Evolutionary conservation across 495 filamentous ascomycete species (phyloP).

Genomic region (Xylaria longipes): DNA sequence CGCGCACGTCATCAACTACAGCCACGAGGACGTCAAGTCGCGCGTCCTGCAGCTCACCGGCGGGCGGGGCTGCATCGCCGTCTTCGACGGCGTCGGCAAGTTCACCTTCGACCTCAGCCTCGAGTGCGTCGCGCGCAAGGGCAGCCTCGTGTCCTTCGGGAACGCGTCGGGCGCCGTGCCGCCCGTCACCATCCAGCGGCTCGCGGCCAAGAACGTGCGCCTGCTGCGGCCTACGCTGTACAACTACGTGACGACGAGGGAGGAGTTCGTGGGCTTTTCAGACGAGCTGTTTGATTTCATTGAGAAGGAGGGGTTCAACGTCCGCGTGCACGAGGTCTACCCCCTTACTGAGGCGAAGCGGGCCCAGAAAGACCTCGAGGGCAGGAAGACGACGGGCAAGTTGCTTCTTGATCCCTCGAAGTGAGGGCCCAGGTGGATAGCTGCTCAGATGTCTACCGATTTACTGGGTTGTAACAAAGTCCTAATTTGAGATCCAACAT

Average conservation of each 20-base stretch:
- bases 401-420: conserved; percentile 57
- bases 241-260: conserved; percentile 74
- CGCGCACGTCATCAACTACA: conserved; percentile 75
- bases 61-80: conserved; percentile 73
- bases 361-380: conserved; percentile 84
- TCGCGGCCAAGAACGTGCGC: conserved; percentile 82
- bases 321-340: conserved; percentile 81
- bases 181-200: conserved; percentile 69
- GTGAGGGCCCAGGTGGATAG: background rate
- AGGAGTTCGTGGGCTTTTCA: conserved; percentile 75
- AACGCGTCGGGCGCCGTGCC: conserved; percentile 83
- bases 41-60: conserved; percentile 73
- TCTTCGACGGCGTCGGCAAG: conserved; percentile 91
- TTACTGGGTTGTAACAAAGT: background rate
- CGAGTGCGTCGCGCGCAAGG: conserved; percentile 79
- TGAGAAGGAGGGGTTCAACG: conserved; percentile 68
- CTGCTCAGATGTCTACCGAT: background rate
- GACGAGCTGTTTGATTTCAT: conserved; percentile 79
- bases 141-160: conserved; percentile 84
- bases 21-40: conserved; percentile 67
- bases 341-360: conserved; percentile 75
- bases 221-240: conserved; percentile 77
- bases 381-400: conserved; percentile 86
- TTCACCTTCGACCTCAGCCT: conserved; percentile 85
- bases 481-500: background rate